Evolutionary conservation across 148 eudicot species (phyloP), one percentile per base, ranked within the genome.

Genomic region (Arctostaphylos glauca): DNA sequence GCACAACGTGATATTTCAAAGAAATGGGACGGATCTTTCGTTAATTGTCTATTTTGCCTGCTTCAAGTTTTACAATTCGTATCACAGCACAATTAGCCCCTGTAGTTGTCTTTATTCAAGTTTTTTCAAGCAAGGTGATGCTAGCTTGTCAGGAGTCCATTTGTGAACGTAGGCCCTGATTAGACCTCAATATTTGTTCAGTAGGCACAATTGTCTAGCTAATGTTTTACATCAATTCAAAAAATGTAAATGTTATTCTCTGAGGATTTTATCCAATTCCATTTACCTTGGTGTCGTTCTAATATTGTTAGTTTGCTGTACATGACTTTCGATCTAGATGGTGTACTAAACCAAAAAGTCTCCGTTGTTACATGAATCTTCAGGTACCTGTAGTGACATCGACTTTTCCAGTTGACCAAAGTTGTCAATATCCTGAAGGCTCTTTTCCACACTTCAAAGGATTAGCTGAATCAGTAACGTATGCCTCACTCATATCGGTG

Each of bases 341-440:
- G 55, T 25, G 21, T 60, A 44, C 25, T 2, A 3, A 55, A 52
- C 16, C 47, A 6, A 47, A 2, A 59, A 6, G n/a, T 50, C 23
- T 75, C 66, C 74, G 15, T 66, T 18, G 80, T 64, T 23, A 18
- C 82, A 31, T 50, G 67, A 64, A 15, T 82, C 79, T 89, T 84
- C 90, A 96, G 99, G 99, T 94, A 77, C 99, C 99, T 56, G 99
- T 96, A 55, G 92, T 96, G 80, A 96, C 99, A 13, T 91, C 97
- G 79, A 89, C 85, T 88, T 83, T 96, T 79, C 90, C 95, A 72
- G 87, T 94, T 82, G 99, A 96, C 83, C 94, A 84, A 49, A 90
- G 92, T 75, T 92, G 99, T 87, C 95, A 83, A 83, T 96, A 96
- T 89, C 84, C 66, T 81, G 95, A 93, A 89, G 98, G 98, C 73